Conservation (phyloP, 179 eudicot species). For the Corrigiola litoralis region DNA sequence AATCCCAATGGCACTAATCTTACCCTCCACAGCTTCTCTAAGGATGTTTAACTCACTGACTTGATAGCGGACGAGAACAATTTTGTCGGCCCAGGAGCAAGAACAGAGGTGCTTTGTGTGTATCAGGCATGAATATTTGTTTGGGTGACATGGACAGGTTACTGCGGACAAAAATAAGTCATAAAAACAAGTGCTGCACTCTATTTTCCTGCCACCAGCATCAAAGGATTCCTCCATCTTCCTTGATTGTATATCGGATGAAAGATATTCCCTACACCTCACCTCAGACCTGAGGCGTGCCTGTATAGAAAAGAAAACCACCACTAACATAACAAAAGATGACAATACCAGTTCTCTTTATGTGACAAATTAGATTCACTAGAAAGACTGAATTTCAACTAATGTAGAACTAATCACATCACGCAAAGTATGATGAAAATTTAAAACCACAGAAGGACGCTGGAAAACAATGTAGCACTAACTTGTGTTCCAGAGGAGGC, state of each 20-base stretch:
- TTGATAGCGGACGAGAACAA: slow-evolving; percentile 48
- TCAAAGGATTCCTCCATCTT: slow-evolving; percentile 47
- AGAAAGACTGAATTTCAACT: neutral
- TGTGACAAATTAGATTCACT: neutral
- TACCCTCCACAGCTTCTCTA: slow-evolving; percentile 69
- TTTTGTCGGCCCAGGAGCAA: slow-evolving; percentile 55
- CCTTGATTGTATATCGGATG: slow-evolving; percentile 38
- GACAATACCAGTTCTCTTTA: neutral
- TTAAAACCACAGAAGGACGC: neutral
- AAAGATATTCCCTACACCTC: slow-evolving; percentile 47
- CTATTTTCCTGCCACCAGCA: slow-evolving; percentile 37
- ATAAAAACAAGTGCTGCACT: slow-evolving; percentile 54
- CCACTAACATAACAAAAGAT: neutral
- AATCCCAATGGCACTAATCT: slow-evolving; percentile 38
- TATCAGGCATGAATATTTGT: slow-evolving; percentile 52
- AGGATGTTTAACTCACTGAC: slow-evolving; percentile 51
- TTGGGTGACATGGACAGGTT: slow-evolving; percentile 57
- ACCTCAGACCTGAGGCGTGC: slow-evolving; percentile 45
- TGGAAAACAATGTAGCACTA: neutral
- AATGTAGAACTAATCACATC: neutral
- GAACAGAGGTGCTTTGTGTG: slow-evolving; percentile 67
- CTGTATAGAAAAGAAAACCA: slow-evolving; percentile 28
- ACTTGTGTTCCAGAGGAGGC: too few relatives aligned
- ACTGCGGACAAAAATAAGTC: slow-evolving; percentile 76
- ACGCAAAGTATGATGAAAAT: neutral